Percentiles rank a stretch among this genome's conserved stretches.
These are phyloP conservation scores for Artemisia annua DNA, from an alignment of 129 eudicot genomes.

Conservation along the genomic window DNA sequence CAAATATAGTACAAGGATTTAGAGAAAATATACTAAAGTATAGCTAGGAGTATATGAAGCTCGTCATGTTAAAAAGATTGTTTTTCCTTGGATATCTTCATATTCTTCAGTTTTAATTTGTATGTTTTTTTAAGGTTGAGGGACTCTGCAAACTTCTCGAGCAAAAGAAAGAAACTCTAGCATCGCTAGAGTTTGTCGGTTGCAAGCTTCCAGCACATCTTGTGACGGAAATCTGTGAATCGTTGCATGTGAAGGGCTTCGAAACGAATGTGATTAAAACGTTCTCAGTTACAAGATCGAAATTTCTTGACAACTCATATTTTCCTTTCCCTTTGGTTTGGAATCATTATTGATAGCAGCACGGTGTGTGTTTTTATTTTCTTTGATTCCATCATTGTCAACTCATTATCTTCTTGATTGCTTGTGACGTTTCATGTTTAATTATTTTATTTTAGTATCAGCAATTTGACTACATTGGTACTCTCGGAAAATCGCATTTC, in stretches of 20 bases:
- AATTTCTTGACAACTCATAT: constrained; percentile 47
- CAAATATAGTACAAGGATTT: constrained; percentile 12
- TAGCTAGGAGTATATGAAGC: background rate
- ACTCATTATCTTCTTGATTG: background rate
- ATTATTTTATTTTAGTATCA: constrained; percentile 24
- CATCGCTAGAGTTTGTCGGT: constrained; percentile 51
- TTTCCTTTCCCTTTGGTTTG: constrained; percentile 60
- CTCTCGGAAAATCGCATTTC: constrained; percentile 52
- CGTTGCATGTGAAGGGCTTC: constrained; percentile 41
- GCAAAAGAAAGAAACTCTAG: constrained; percentile 55
- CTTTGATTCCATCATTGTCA: background rate
- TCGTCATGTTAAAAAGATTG: background rate
- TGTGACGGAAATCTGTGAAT: constrained; percentile 59
- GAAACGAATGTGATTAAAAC: constrained; percentile 50
- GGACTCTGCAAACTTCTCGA: constrained; percentile 79
- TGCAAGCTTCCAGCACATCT: constrained; percentile 70
- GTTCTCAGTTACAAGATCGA: constrained; percentile 67
- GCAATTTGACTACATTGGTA: constrained; percentile 54
- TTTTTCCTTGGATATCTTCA: no score
- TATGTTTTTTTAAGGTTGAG: constrained; percentile 51
- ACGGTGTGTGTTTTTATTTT: constrained; percentile 40
- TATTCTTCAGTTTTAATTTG: background rate
- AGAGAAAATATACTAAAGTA: background rate
- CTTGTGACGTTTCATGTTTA: constrained; percentile 4
- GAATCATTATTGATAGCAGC: constrained; percentile 52